Evolutionary conservation across 345 rosid species (phyloP).

Genomic region (Sonneratia alba): DNA sequence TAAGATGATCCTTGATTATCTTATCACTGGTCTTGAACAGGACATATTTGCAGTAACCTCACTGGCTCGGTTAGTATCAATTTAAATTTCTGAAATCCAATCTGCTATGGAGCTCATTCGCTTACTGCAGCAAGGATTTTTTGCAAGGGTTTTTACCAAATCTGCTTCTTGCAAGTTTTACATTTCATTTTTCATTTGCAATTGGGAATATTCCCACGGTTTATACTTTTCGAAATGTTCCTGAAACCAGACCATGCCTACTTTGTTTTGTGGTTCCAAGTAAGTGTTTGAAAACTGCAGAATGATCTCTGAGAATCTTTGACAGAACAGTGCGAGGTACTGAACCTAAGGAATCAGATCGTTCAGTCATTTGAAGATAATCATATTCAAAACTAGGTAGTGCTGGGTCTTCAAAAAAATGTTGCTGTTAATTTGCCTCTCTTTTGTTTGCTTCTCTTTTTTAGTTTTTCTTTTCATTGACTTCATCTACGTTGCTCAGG

Average conservation of each 20-base stretch:
- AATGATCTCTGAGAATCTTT: neutral
- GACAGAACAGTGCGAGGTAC: neutral
- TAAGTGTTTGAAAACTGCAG: neutral
- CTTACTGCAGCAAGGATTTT: neutral
- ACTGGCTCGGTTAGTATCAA: neutral
- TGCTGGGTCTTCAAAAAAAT: neutral
- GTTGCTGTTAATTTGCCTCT: neutral
- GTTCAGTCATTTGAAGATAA: neutral
- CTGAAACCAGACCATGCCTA: neutral
- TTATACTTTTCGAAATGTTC: neutral
- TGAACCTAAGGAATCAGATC: no score
- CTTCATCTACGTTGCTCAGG: neutral
- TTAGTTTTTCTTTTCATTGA: neutral
- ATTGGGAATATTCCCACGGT: neutral
- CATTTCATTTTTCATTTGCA: neutral
- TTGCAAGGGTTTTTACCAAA: neutral
- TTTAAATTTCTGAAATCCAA: neutral
- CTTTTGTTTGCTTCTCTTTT: neutral
- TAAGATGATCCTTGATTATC: neutral
- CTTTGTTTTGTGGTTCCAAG: neutral
- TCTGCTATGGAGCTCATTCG: neutral
- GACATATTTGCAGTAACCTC: neutral
- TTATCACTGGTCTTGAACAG: neutral
- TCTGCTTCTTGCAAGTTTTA: neutral
- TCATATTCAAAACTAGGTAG: neutral